Conservation (phyloP, 768 basidiomycete species). For the Auricularia cornea region DNA sequence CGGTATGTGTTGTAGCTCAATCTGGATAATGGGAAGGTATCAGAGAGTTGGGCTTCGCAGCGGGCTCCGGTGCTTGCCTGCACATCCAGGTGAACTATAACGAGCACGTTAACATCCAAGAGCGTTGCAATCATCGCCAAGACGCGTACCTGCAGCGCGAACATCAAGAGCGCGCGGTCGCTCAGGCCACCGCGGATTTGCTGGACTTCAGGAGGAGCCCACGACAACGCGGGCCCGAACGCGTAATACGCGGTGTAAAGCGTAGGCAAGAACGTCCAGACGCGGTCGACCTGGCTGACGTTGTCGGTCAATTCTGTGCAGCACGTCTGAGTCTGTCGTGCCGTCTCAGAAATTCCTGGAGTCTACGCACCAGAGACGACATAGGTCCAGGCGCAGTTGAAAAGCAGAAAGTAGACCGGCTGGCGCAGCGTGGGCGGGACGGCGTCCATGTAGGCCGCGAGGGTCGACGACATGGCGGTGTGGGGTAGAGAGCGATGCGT, state of each 20-base stretch:
- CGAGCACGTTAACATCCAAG: constrained; percentile 6
- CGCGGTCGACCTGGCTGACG: constrained; percentile 79
- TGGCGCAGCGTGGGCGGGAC: constrained; percentile 8
- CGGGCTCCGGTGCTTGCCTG: constrained; percentile 28
- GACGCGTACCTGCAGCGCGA: constrained; percentile 55
- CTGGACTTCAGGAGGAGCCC: constrained; percentile 22
- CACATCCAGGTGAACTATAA: constrained; percentile 49
- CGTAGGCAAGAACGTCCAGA: constrained; percentile 70
- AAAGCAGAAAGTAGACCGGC: constrained; percentile 53
- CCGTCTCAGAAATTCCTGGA: too few relatives aligned
- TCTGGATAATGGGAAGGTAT: constrained; percentile 32
- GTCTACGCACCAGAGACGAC: constrained; percentile 42
- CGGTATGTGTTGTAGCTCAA: constrained; percentile 77
- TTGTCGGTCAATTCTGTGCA: constrained; percentile 49
- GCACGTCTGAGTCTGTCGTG: background rate
- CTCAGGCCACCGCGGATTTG: constrained; percentile 51
- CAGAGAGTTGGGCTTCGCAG: too few relatives aligned
- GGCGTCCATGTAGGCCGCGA: constrained; percentile 1
- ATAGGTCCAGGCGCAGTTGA: constrained; percentile 41
- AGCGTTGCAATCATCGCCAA: too few relatives aligned
- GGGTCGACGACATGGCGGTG: background rate
- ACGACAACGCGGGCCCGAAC: constrained; percentile 55
- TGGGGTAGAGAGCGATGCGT: background rate
- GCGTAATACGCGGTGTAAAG: constrained; percentile 81
- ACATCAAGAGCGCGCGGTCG: constrained; percentile 54